Conservation (phyloP, 768 basidiomycete genomes). For the Glaciozyma antarctica region DNA sequence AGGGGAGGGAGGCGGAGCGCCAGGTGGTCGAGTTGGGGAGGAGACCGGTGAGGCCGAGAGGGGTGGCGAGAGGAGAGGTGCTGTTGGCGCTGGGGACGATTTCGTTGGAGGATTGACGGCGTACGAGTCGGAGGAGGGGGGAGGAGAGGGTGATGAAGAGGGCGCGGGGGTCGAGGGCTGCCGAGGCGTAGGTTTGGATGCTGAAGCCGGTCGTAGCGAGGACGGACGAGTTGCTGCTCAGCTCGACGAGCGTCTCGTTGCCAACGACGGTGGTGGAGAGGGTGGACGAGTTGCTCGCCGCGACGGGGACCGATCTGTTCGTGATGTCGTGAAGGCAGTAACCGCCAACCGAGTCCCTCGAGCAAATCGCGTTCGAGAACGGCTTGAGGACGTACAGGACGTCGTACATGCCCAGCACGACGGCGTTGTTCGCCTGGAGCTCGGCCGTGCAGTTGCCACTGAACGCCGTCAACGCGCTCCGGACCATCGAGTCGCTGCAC, state of each 20-base stretch:
- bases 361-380: slow-evolving; percentile 58
- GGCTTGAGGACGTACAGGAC: slow-evolving; percentile 63
- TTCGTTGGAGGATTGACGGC: neutral
- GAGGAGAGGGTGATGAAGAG: slow-evolving; percentile 12
- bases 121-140: slow-evolving; percentile 6
- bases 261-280: neutral
- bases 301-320: neutral
- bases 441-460: slow-evolving; percentile 61
- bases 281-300: neutral
- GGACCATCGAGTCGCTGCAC: slow-evolving; percentile 47
- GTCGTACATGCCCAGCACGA: slow-evolving; percentile 57
- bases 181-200: neutral
- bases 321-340: slow-evolving; percentile 58
- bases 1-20: slow-evolving; percentile 49
- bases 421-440: slow-evolving; percentile 45
- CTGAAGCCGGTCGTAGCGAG: neutral
- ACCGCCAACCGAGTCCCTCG: slow-evolving; percentile 57
- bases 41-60: slow-evolving; percentile 25
- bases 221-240: neutral
- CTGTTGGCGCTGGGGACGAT: neutral
- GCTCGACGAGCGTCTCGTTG: neutral
- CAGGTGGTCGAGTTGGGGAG: slow-evolving; percentile 48
- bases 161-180: neutral
- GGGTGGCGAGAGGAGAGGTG: slow-evolving; percentile 10
- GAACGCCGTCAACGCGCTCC: slow-evolving; percentile 58